Evolutionary conservation across 805 yeast genomes (phyloP).

Genomic region (Saturnispora zaruensis): DNA sequence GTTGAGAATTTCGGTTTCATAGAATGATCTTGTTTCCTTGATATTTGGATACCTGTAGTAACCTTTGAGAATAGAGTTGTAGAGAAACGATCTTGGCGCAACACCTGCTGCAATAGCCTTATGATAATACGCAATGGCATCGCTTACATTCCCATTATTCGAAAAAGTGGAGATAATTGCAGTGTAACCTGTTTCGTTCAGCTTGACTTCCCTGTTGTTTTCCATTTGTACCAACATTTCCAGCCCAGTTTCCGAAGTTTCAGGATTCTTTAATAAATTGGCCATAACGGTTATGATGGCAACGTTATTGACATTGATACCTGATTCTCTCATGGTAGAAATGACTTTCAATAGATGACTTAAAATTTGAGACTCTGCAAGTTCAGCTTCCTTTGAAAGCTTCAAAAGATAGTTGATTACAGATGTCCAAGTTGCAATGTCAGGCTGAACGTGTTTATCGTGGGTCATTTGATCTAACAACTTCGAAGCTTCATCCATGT

Average conservation of each 20-base stretch:
- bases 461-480: slow-evolving; percentile 38
- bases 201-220: slow-evolving; percentile 22
- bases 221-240: slow-evolving; percentile 36
- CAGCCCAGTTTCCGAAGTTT: slow-evolving; percentile 44
- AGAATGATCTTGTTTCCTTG: slow-evolving; percentile 34
- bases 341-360: slow-evolving; percentile 23
- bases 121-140: slow-evolving; percentile 36
- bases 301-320: slow-evolving; percentile 33
- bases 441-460: slow-evolving; percentile 38
- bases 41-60: slow-evolving; percentile 32
- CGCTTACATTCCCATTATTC: slow-evolving; percentile 31
- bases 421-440: slow-evolving; percentile 54
- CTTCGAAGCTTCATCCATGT: slow-evolving; percentile 39
- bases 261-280: slow-evolving; percentile 41
- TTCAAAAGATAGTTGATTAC: slow-evolving; percentile 48
- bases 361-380: slow-evolving; percentile 30
- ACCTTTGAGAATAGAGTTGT: slow-evolving; percentile 42
- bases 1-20: slow-evolving; percentile 26
- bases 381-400: slow-evolving; percentile 34
- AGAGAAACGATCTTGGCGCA: slow-evolving; percentile 31
- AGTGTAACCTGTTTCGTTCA: slow-evolving; percentile 34
- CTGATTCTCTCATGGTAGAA: slow-evolving; percentile 31
- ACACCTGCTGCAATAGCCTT: slow-evolving; percentile 29
- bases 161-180: slow-evolving; percentile 42
- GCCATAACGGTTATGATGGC: slow-evolving; percentile 46